Percentiles rank a stretch among this genome's conserved stretches.
phyloP scores from a whole-genome alignment of 345 rosid genomes.

The Melaleuca quinquenervia region DNA sequence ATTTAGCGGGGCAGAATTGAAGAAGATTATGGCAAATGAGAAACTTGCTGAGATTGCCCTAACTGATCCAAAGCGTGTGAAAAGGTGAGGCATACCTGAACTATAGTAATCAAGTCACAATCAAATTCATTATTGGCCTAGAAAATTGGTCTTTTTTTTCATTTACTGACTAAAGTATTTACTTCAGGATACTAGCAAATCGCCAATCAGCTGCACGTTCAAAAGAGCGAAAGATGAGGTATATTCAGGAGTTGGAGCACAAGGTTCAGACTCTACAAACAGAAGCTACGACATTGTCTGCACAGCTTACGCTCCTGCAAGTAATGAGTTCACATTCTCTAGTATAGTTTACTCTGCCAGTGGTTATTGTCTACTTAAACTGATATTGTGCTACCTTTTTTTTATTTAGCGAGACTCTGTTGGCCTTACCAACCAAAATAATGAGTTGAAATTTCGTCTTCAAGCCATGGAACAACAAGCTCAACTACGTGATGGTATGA shows the following conservation, averaged over 20 bases:
- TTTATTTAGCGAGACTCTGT: slow-evolving; percentile 70
- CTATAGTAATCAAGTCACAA: background rate
- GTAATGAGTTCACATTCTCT: slow-evolving; percentile 12
- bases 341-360: background rate
- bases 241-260: slow-evolving; percentile 86
- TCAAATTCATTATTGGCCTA: background rate
- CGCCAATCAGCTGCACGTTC: slow-evolving; percentile 98
- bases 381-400: background rate
- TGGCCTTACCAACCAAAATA: slow-evolving; percentile 87
- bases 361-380: background rate
- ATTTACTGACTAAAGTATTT: background rate
- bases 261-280: slow-evolving; percentile 97
- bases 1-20: slow-evolving; percentile 70
- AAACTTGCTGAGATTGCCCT: slow-evolving; percentile 89
- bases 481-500: slow-evolving; percentile 79
- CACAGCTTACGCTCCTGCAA: slow-evolving; percentile 88
- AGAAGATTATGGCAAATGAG: slow-evolving; percentile 94
- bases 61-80: slow-evolving; percentile 47
- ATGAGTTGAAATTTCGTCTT: slow-evolving; percentile 87
- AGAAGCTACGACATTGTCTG: slow-evolving; percentile 93
- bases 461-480: slow-evolving; percentile 99
- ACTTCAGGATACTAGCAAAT: slow-evolving; percentile 69
- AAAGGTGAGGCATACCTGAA: slow-evolving; percentile 33
- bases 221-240: slow-evolving; percentile 91
- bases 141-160: background rate